Evolutionary conservation across 2,329 filamentous ascomycete species (phyloP).

Genomic region (Trichoderma brevicompactum): DNA sequence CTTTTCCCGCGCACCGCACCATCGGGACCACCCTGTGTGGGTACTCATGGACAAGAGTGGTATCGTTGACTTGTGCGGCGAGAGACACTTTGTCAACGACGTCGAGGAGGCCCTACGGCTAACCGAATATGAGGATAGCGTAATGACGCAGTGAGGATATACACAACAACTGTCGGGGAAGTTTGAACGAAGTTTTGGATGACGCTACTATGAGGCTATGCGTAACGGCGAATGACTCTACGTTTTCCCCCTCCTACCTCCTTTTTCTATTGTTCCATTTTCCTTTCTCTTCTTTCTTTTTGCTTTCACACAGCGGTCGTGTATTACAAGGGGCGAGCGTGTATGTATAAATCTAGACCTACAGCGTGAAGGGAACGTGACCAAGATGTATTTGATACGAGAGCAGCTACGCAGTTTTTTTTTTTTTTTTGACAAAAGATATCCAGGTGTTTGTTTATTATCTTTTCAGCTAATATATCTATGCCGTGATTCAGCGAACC

Average conservation of each 20-base stretch:
- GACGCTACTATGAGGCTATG: conserved; percentile 10
- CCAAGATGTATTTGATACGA: conserved; percentile 24
- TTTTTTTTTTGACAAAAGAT: conserved; percentile 2
- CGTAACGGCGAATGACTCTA: not conserved
- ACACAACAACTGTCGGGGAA: no score
- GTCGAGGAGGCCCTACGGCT: conserved; percentile 83
- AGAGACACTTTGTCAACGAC: conserved; percentile 75
- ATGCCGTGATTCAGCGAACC: not conserved
- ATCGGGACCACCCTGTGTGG: conserved; percentile 63
- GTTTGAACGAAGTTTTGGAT: conserved; percentile 1
- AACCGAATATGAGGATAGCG: conserved; percentile 71
- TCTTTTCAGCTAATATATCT: not conserved
- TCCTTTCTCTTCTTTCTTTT: not conserved
- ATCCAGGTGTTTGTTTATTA: conserved; percentile 26
- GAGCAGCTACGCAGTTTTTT: conserved; percentile 11
- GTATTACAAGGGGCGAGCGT: conserved; percentile 9
- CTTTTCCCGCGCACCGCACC: conserved; percentile 64
- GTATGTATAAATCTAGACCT: conserved; percentile 24
- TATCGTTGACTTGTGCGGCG: conserved; percentile 80
- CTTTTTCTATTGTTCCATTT: not conserved
- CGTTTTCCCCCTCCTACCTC: not conserved
- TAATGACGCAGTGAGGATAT: conserved; percentile 29
- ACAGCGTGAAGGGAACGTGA: conserved; percentile 13
- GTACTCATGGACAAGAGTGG: conserved; percentile 75
- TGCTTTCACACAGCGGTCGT: conserved; percentile 23